A percentile compares a stretch with the other conserved stretches of the same genome.
These are phyloP conservation scores for Yamadazyma buinensis DNA, from an alignment of 1,139 yeast genomes.

Conservation along the genomic window DNA sequence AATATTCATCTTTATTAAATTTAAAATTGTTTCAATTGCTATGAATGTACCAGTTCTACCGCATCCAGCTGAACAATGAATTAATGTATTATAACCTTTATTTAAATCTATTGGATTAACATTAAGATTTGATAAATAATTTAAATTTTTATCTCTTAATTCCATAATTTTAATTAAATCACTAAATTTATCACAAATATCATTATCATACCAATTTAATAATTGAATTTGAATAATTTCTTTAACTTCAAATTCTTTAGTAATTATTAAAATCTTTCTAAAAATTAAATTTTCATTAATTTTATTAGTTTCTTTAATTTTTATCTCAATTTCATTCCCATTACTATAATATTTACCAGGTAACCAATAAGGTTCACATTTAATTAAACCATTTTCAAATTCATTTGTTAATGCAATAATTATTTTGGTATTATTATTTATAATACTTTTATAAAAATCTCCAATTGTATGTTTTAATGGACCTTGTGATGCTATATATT, in stretches of 20 bases:
- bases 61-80: slow-evolving; percentile 91
- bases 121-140: not conserved
- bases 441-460: slow-evolving; percentile 77
- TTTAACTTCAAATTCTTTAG: slow-evolving; percentile 15
- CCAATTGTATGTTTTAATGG: slow-evolving; percentile 73
- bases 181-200: slow-evolving; percentile 31
- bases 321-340: slow-evolving; percentile 27
- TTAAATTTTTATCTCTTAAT: slow-evolving; percentile 24
- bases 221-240: slow-evolving; percentile 46
- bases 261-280: slow-evolving; percentile 33
- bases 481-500: slow-evolving; percentile 83
- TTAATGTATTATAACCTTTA: slow-evolving; percentile 44
- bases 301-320: slow-evolving; percentile 18
- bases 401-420: slow-evolving; percentile 51
- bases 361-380: slow-evolving; percentile 56
- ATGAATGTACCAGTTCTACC: slow-evolving; percentile 90
- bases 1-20: slow-evolving; percentile 17
- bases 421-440: slow-evolving; percentile 37
- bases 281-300: slow-evolving; percentile 21
- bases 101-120: slow-evolving; percentile 3
- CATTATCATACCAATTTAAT: slow-evolving; percentile 54
- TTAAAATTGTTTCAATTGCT: slow-evolving; percentile 64
- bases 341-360: slow-evolving; percentile 43
- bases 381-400: slow-evolving; percentile 48
- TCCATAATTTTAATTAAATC: slow-evolving; percentile 42